These are phyloP conservation scores for Rhodotorula sp. DNA, from an alignment of 1,284 basidiomycete species.

Conservation along the genomic window DNA sequence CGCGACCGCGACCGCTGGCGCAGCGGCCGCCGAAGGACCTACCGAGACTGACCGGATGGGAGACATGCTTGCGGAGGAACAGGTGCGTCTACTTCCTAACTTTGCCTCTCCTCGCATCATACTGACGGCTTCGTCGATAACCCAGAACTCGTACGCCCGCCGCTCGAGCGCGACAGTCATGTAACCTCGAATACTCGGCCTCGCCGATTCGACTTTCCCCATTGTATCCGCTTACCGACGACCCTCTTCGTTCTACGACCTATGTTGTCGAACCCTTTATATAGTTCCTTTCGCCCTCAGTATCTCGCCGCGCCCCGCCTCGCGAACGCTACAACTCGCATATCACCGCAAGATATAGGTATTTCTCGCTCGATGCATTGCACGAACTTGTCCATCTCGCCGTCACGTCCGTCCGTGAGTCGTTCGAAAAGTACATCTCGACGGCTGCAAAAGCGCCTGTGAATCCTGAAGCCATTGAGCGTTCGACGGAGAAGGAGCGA, in stretches of 20 bases:
- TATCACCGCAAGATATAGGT: too few relatives aligned
- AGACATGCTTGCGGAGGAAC: slow-evolving; percentile 46
- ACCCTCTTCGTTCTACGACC: background rate
- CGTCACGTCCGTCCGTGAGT: too few relatives aligned
- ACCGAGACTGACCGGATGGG: slow-evolving; percentile 49
- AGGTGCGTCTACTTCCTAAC: slow-evolving; percentile 22
- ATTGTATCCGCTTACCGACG: background rate
- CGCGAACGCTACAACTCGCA: too few relatives aligned
- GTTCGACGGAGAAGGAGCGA: too few relatives aligned
- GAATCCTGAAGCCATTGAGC: too few relatives aligned
- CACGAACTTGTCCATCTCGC: too few relatives aligned
- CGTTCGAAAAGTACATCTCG: too few relatives aligned
- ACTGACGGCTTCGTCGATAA: background rate
- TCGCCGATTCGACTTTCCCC: background rate
- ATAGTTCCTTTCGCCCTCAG: background rate
- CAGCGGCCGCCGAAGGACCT: slow-evolving; percentile 47
- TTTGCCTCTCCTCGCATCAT: too few relatives aligned
- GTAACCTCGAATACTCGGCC: background rate
- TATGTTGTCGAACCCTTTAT: background rate
- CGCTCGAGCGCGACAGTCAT: slow-evolving; percentile 16
- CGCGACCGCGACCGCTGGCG: background rate
- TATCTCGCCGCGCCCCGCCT: too few relatives aligned
- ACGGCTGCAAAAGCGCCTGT: too few relatives aligned
- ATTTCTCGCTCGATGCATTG: too few relatives aligned
- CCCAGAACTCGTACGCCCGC: slow-evolving; percentile 13